Percentiles rank a stretch among this genome's conserved stretches.
Evolutionary conservation across 257 asterid species (phyloP).

Genomic region (Dorcoceras hygrometricum): DNA sequence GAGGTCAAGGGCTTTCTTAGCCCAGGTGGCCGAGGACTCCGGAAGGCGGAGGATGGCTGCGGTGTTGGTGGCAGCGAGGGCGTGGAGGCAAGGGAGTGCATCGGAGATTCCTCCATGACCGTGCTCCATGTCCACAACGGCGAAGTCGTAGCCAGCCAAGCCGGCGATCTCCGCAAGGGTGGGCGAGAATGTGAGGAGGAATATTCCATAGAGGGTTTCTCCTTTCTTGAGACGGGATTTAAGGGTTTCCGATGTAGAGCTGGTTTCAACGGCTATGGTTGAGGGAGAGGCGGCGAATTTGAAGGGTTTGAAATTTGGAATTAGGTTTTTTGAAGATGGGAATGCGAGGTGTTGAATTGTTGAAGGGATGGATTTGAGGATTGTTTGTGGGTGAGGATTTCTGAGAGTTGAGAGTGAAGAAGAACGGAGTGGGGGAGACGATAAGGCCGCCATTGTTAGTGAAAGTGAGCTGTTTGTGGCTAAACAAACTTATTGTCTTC

Average conservation of each 20-base stretch:
- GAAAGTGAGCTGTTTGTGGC: background rate
- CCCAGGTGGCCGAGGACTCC: slow-evolving; percentile 41
- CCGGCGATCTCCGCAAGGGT: background rate
- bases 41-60: slow-evolving; percentile 19
- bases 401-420: background rate
- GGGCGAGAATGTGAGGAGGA: background rate
- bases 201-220: background rate
- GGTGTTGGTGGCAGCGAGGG: slow-evolving; percentile 6
- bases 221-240: background rate
- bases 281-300: background rate
- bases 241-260: background rate
- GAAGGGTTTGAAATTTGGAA: background rate
- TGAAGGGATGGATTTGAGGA: background rate
- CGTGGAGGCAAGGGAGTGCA: background rate
- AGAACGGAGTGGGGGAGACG: background rate
- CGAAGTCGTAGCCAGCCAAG: slow-evolving; percentile 3
- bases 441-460: background rate
- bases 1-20: slow-evolving; percentile 50
- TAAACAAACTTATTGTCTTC: too few species aligned
- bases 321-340: background rate
- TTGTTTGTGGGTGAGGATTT: background rate
- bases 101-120: background rate
- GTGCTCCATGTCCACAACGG: background rate
- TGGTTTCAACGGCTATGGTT: background rate
- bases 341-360: background rate